phyloP scores from a whole-genome alignment of 331 rosid genomes.

The Acacia concinna region DNA sequence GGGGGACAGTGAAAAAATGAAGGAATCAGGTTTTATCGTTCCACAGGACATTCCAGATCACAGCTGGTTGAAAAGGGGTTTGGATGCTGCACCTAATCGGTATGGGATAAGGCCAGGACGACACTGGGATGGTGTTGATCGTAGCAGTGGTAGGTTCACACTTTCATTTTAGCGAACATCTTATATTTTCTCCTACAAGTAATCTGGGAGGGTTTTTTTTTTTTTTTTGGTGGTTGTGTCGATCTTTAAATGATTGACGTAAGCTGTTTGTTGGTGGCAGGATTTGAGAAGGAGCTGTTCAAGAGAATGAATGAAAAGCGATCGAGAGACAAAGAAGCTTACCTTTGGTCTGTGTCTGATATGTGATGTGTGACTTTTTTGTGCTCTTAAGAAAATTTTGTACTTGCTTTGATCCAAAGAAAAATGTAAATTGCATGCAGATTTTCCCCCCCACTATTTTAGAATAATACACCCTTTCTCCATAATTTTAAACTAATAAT shows the following conservation, averaged over 20 bases:
- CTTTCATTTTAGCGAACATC: neutral
- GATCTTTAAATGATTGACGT: constrained; percentile 14
- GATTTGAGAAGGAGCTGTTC: constrained; percentile 72
- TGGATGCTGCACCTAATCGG: constrained; percentile 78
- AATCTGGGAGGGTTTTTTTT: neutral
- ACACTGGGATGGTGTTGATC: constrained; percentile 98
- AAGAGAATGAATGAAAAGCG: constrained; percentile 73
- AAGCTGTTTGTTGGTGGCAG: constrained; percentile 40
- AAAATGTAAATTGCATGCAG: neutral
- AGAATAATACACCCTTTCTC: neutral
- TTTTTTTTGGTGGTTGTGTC: neutral
- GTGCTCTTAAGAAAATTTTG: neutral
- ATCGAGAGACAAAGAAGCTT: constrained; percentile 83
- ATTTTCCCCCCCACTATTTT: neutral
- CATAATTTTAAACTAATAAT: no score
- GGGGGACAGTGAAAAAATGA: constrained; percentile 79
- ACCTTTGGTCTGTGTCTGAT: constrained; percentile 93
- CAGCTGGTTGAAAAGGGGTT: constrained; percentile 78
- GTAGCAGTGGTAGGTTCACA: constrained; percentile 76
- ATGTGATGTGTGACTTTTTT: constrained; percentile 71
- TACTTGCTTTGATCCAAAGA: neutral
- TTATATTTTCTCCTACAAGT: neutral
- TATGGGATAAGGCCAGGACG: constrained; percentile 88
- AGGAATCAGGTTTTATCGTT: constrained; percentile 81
- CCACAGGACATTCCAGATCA: constrained; percentile 89